A percentile compares a stretch with the other conserved stretches of the same genome.
Conservation (phyloP, 2,329 filamentous ascomycete species). For the Rhinocladiella similis region DNA sequence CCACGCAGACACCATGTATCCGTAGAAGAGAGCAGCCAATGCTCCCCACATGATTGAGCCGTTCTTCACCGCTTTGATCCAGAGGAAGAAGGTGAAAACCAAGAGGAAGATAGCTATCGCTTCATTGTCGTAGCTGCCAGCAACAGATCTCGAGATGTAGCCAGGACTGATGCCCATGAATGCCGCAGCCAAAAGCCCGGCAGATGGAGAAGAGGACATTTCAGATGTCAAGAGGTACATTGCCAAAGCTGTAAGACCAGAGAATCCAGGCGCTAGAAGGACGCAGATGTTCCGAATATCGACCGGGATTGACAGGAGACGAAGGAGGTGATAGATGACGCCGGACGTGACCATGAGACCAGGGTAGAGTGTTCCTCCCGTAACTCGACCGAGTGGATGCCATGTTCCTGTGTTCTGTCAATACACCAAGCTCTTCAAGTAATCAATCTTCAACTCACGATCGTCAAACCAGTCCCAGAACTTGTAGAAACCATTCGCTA, state of each 20-base stretch:
- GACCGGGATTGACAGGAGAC: conserved; percentile 83
- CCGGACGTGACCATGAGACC: conserved; percentile 99
- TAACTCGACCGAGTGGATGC: conserved; percentile 97
- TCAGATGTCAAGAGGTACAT: conserved; percentile 95
- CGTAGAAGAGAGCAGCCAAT: conserved; percentile 92
- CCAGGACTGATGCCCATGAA: conserved; percentile 98
- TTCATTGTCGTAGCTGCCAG: conserved; percentile 98
- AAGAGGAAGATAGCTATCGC: conserved; percentile 98
- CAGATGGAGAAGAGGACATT: conserved; percentile 93
- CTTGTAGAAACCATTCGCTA: conserved; percentile 94
- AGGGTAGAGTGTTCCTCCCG: conserved; percentile 96
- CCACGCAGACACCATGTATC: conserved; percentile 99
- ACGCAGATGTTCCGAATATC: conserved; percentile 99
- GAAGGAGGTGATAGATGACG: conserved; percentile 90
- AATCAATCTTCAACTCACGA: conserved; percentile 50
- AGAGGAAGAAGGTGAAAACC: conserved; percentile 97
- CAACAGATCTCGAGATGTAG: conserved; percentile 96
- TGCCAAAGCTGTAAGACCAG: conserved; percentile 87
- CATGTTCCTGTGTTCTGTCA: conserved; percentile 68
- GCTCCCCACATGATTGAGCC: conserved; percentile 97
- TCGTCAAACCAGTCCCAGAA: conserved; percentile 99
- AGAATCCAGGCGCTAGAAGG: conserved; percentile 90
- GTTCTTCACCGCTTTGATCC: conserved; percentile 97
- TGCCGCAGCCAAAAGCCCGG: conserved; percentile 85
- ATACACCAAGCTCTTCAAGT: conserved; percentile 5